Base-by-base conservation (phyloP, 345 rosid species). In the Rhizophora apiculata region DNA sequence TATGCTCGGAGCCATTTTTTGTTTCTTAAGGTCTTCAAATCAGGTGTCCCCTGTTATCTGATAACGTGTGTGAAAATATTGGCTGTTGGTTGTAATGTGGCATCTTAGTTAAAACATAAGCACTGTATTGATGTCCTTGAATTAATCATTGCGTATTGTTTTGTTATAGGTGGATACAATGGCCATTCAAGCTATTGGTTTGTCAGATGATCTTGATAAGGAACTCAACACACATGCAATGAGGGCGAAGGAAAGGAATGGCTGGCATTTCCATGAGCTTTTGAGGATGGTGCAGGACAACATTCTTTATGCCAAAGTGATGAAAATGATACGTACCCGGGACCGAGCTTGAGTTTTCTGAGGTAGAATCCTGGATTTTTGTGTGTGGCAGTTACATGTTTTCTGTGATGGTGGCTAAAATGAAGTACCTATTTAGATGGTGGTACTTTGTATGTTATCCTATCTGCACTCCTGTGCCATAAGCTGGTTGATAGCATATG, bases 201-300 rank as follows among this genome's bases (percentile, higher is more conserved):
- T 95, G 61, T 93, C 90, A 65, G 99, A 92, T 53, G 97, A 95
- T 74, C 97, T 95, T 72, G 97, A 95, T 80, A 95, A 92, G 76
- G 98, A 92, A 81, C 96, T 92, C 7, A 92, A 92, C 77, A 88
- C 91, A 2, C 90, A 92, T 67, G 96, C 96, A 3, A 95, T 90
- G 98, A 90, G 96, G 71, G 92, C 87, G 46, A 83, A 89, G 11
- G 97, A 95, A 62, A 87, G 96, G 97, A 90, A 92, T 24, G 98
- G 97, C 37, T 95, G 96, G 98, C 99, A 95, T 85, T 92, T 95
- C 74, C 99, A 96, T 0, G 99, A 92, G 87, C 98, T 95, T 63
- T 90, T 92, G 2, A 92, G 85, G 88, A 90, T 95, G 68, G 73
- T 95, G 20, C 83, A 77, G 30, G 98, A 92, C 73, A 92, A 90